Evolutionary conservation across 2,329 filamentous ascomycete species (phyloP).

Genomic region (Penicillium sp.): DNA sequence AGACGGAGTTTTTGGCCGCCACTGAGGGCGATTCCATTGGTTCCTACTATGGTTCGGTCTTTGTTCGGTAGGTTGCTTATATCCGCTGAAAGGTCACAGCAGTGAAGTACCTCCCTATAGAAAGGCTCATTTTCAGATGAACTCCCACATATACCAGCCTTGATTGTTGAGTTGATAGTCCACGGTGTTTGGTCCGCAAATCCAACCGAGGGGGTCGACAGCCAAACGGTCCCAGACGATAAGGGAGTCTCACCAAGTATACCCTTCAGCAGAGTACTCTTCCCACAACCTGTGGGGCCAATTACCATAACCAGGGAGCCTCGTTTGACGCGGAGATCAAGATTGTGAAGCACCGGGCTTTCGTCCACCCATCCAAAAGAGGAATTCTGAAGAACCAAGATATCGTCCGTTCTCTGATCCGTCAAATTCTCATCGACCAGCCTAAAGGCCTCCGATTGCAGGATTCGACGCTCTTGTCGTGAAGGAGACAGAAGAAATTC

Average conservation of each 20-base stretch:
- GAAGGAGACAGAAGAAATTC: background rate
- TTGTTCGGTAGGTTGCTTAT: background rate
- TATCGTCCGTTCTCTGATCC: background rate
- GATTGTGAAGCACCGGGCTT: background rate
- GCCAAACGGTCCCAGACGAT: background rate
- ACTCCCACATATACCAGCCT: background rate
- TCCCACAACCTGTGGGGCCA: background rate
- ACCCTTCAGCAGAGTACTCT: background rate
- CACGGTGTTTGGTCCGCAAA: background rate
- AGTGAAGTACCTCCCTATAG: background rate
- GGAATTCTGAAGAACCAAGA: background rate
- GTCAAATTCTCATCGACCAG: too few species aligned
- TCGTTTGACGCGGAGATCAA: background rate
- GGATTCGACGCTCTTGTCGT: background rate
- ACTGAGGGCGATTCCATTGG: background rate
- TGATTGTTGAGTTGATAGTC: background rate
- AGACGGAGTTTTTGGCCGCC: background rate
- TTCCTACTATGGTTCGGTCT: background rate
- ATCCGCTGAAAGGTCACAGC: background rate
- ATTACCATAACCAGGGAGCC: background rate
- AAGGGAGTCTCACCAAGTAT: background rate
- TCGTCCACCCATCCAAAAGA: background rate
- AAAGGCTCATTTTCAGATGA: background rate
- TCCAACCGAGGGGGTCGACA: background rate
- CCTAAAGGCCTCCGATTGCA: too few species aligned